Evolutionary conservation across 208 protist genomes (phyloP), one percentile per base, ranked within the genome.

Genomic region (Herpetomonas tarakana): DNA sequence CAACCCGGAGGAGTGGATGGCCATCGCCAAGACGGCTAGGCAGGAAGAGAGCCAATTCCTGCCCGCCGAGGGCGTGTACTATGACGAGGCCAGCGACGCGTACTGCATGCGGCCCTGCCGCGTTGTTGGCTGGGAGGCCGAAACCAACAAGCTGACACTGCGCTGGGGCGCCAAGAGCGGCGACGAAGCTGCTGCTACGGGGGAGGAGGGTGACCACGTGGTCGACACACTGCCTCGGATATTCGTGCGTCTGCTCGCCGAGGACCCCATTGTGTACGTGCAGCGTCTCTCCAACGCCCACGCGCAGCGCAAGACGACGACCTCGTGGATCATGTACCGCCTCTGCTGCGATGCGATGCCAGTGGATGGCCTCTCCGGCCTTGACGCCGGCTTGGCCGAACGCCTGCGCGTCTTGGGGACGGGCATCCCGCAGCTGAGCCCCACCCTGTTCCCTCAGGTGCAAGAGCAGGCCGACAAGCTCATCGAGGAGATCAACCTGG

Each of bases 271-370:
- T 38, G 72, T 91, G 24, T 97, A 92, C 71, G 85, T 92, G 12
- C 83, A 89, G 68, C 86, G 92, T 22, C 78, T 97, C 21, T 58
- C 76, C 28, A 80, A 81, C 56, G 92, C 92, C 11, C 81, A 93
- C 57, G 52, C 68, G 55, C 86, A 94, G 70, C 87, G 92, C 1
- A 74, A 77, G 52, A 92, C 94, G 81, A 85, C 87, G 19, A 93
- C 78, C 61, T 71, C 85, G 46, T 97, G 89, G 88, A 89, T 97
- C 50, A 62, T 86, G 16, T 97, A 97, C 71, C 86, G 86, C 31
- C 81, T 97, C 12, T 96, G 86, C 85, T 96, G 89, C 59, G 90
- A 97, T 57, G 82, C 90, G 30, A 97, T 97, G 92, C 88, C 88
- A n/a, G 78, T 86, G 28, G 85, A 86, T 22, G 86, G 82, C 2